Evolutionary conservation across 2,329 filamentous ascomycete species (phyloP), one percentile per base, ranked within the genome.

Genomic region (Parascedosporium putredinis): DNA sequence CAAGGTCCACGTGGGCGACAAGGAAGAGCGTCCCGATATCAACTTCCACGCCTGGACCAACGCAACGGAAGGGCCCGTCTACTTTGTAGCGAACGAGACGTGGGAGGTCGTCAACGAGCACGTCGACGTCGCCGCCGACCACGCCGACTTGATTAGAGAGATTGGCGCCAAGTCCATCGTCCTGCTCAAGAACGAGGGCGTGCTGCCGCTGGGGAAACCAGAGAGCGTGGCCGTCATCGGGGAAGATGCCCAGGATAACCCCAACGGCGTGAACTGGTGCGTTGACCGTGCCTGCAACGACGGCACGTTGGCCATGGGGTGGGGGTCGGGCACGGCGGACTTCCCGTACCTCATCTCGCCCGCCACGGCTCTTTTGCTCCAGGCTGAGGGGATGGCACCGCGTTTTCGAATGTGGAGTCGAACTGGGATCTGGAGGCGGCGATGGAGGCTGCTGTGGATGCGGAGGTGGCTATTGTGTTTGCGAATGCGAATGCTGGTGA

Each of bases 401-500:
- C 69, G 2, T 66, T 84, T 7, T 16, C 7, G 4, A 77, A 49
- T 25, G 24, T 49, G 9, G 22, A 27, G 22, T 27, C 22, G 14
- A 40, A 49, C 34, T 42, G 33, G 9, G 80, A 77, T 55, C 64
- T 81, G 18, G 76, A 72, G 71, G 40, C 67, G 79, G 44, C 77
- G 73, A 23, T 72, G 75, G 49, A 75, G 2, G 69, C 74, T n/a
- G 76, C 78, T 3, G 62, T 60, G 16, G 76, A 76, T 16, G 75
- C 74, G 4, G 74, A 75, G 38, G 73, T 69, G 2, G 91, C 87
- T 55, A 63, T 84, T 1, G 77, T 83, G 0, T 78, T 84, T 55
- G 75, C 78, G 55, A 85, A 84, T 58, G 76, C 72, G 6, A 86
- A 83, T 62, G 79, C 83, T 1, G 81, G 84, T 2, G 88, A 94